Evolutionary conservation across 306 rosid genomes (phyloP).

Genomic region (Abrus precatorius): DNA sequence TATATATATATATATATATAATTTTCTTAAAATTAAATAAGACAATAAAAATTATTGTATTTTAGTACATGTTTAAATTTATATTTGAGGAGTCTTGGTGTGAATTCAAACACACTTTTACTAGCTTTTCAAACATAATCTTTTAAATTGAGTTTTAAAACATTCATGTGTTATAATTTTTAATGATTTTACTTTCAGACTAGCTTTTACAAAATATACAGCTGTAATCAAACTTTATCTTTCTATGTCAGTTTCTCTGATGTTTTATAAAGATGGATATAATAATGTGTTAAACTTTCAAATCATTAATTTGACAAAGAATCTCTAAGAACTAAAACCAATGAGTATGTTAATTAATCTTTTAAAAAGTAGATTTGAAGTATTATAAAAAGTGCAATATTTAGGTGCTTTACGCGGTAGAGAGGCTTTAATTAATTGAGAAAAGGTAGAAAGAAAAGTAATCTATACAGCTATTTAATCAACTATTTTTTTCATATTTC

Average conservation of each 20-base stretch:
- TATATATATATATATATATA: too few relatives aligned
- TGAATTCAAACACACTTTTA: background rate
- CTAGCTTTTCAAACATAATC: background rate
- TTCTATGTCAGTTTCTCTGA: too few relatives aligned
- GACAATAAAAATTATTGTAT: too few relatives aligned
- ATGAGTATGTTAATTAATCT: background rate
- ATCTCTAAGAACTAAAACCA: background rate
- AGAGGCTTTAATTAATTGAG: background rate
- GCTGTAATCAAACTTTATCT: background rate
- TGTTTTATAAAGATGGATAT: too few relatives aligned
- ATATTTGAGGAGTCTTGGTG: too few relatives aligned
- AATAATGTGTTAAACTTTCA: too few relatives aligned
- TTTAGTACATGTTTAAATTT: too few relatives aligned
- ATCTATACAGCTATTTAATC: background rate
- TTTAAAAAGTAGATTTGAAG: background rate
- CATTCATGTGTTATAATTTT: background rate
- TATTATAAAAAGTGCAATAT: too few relatives aligned
- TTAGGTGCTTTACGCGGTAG: background rate
- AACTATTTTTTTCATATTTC: too few relatives aligned
- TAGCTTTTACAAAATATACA: background rate
- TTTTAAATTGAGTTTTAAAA: background rate
- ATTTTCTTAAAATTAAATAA: too few relatives aligned
- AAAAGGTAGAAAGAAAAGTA: background rate
- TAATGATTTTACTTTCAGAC: background rate
- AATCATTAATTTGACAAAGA: too few relatives aligned